Evolutionary conservation across 176 grass and related monocot species (phyloP).

Genomic region (Carex myosuroides): DNA sequence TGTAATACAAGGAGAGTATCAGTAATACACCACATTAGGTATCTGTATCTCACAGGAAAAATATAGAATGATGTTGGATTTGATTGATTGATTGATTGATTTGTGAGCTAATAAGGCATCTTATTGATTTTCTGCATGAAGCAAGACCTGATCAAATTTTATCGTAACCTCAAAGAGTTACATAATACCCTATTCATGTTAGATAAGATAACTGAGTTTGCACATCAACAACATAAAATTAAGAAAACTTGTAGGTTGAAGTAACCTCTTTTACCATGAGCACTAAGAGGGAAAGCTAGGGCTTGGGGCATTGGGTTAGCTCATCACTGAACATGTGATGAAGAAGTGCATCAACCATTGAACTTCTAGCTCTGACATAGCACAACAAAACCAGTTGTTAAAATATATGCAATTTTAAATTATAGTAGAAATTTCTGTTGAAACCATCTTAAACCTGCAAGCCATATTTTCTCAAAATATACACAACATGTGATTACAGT

Average conservation of each 20-base stretch:
- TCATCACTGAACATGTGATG: conserved; percentile 86
- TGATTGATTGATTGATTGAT: neutral
- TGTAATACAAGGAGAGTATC: neutral
- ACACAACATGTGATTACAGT: neutral
- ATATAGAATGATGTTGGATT: neutral
- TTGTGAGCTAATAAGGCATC: neutral
- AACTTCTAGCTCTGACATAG: conserved; percentile 56
- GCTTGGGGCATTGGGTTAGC: conserved; percentile 44
- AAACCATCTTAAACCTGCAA: neutral
- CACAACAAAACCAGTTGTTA: conserved; percentile 11
- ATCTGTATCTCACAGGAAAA: neutral
- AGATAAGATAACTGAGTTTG: conserved; percentile 9
- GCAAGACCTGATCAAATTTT: neutral
- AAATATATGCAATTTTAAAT: conserved; percentile 1
- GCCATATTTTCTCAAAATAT: neutral
- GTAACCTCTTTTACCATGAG: conserved; percentile 7
- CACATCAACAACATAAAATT: conserved; percentile 14
- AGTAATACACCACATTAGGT: neutral
- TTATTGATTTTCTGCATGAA: neutral
- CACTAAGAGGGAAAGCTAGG: conserved; percentile 34
- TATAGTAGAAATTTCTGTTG: neutral
- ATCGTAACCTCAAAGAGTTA: neutral
- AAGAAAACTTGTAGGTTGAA: neutral
- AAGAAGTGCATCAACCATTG: conserved; percentile 77
- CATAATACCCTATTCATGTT: neutral